A percentile compares a stretch with the other conserved stretches of the same genome.
These are phyloP conservation scores for Candida xyloterini DNA, from an alignment of 805 yeast genomes.

Conservation along the genomic window DNA sequence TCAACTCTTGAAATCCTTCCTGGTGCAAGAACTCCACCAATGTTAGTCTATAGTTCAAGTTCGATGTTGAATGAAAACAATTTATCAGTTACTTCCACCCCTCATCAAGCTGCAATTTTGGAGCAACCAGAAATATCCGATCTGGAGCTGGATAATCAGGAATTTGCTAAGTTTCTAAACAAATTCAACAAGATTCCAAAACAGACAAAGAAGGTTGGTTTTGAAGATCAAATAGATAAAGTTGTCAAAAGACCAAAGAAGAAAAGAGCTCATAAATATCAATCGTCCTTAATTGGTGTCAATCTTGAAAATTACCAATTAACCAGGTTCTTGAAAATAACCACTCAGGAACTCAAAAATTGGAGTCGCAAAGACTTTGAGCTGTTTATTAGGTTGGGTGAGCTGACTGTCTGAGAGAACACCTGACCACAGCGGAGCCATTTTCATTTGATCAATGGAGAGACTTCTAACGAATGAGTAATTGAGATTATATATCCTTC, in stretches of 20 bases:
- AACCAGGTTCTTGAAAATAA: constrained; percentile 7
- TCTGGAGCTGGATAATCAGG: not conserved
- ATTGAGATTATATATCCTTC: too few relatives aligned
- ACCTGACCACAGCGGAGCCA: too few relatives aligned
- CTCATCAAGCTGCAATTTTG: constrained; percentile 10
- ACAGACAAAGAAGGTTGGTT: constrained; percentile 14
- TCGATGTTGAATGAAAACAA: constrained; percentile 14
- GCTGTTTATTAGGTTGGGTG: not conserved
- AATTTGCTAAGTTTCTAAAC: constrained; percentile 12
- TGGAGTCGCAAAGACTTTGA: constrained; percentile 19
- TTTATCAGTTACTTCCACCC: constrained; percentile 20
- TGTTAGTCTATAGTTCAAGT: constrained; percentile 15
- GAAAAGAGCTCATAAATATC: not conserved
- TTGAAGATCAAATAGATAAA: constrained; percentile 8
- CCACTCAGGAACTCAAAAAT: not conserved
- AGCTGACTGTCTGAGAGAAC: too few relatives aligned
- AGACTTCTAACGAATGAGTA: too few relatives aligned
- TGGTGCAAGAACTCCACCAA: constrained; percentile 21
- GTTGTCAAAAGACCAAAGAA: not conserved
- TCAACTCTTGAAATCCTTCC: constrained; percentile 20
- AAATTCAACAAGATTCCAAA: constrained; percentile 4
- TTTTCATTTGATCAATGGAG: too few relatives aligned
- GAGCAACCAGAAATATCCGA: constrained; percentile 1
- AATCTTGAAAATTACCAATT: not conserved
- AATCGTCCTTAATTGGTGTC: not conserved